Base-by-base conservation (phyloP, 768 basidiomycete genomes). In the Hygrocybe coccinea region DNA sequence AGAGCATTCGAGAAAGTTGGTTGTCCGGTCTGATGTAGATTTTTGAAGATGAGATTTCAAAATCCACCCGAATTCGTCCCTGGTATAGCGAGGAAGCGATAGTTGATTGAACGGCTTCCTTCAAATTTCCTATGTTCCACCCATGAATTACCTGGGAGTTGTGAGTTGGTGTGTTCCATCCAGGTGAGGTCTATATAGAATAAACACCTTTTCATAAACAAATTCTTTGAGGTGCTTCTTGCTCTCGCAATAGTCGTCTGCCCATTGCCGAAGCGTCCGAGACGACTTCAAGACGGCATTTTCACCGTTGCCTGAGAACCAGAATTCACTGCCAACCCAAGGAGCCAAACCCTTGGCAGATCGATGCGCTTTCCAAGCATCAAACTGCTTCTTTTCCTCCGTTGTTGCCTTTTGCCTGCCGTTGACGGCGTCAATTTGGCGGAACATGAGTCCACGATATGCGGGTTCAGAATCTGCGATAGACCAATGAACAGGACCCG, bases 171-270 rank as follows among this genome's bases (percentile, higher is more conserved):
- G 25, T 37, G 6, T 47, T 9, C 45, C n/a, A 24, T 9, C 45
- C n/a, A 24, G 15, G 5, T 10, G 24, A 25, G 49, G 39, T 9
- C 14, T 19, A 8, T 19, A 51, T 35, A 34, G 39, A 52, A 39
- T 25, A 12, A 33, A 11, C 56, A 85, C 85, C 74, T 89, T 89
- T 21, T 77, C 72, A 58, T 90, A 87, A 5, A 79, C 76, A 64
- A 93, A 90, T 69, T 91, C 89, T 66, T 91, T 92, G 58, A 92
- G 72, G 14, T 77, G 67, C 62, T 86, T 91, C 7, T 67, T 73
- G 62, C 85, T 87, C 22, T 79, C 76, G 56, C 89, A 91, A 62
- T 90, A 92, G 54, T 87, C 84, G 60, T 91, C 88, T 7, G 89
- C 89, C 91, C 91, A 93, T 56, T 86, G 77, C 33, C 87, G 74